Evolutionary conservation across 2,329 filamentous ascomycete genomes (phyloP).

Genomic region (Raffaelea albimanens): DNA sequence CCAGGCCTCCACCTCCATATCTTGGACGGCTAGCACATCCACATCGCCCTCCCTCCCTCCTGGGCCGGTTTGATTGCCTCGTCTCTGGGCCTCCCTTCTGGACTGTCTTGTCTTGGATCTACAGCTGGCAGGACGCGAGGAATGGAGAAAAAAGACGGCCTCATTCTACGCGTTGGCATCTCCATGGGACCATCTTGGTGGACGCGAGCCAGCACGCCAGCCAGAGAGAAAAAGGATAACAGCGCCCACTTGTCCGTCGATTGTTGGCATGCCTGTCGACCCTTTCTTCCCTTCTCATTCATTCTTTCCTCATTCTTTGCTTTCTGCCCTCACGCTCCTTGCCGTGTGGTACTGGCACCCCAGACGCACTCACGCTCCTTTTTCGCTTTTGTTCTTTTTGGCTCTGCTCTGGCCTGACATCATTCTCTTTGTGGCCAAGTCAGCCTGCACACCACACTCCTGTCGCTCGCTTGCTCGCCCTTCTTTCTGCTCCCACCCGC

Average conservation of each 20-base stretch:
- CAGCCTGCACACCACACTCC: too few relatives aligned
- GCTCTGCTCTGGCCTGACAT: too few relatives aligned
- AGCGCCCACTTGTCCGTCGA: neutral
- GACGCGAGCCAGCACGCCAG: too few relatives aligned
- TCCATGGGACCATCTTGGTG: constrained; percentile 3
- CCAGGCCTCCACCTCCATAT: too few relatives aligned
- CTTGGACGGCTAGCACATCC: too few relatives aligned
- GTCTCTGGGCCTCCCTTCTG: neutral
- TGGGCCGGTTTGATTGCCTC: neutral
- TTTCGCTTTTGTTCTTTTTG: too few relatives aligned
- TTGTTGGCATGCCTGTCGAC: constrained; percentile 9
- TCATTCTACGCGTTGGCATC: constrained; percentile 10
- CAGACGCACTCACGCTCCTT: neutral
- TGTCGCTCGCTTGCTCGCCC: too few relatives aligned
- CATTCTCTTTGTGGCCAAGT: too few relatives aligned
- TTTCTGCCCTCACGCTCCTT: constrained; percentile 11
- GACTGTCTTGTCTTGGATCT: neutral
- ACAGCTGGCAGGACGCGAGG: constrained; percentile 7
- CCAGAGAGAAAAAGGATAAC: neutral
- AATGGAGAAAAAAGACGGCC: constrained; percentile 8
- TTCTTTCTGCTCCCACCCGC: too few relatives aligned
- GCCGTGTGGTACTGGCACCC: neutral
- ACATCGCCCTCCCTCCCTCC: too few relatives aligned
- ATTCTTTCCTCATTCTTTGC: constrained; percentile 12
- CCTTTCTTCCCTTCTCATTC: neutral